These are phyloP conservation scores for Biscutella auriculata DNA, from an alignment of 441 rosid genomes.

Conservation along the genomic window DNA sequence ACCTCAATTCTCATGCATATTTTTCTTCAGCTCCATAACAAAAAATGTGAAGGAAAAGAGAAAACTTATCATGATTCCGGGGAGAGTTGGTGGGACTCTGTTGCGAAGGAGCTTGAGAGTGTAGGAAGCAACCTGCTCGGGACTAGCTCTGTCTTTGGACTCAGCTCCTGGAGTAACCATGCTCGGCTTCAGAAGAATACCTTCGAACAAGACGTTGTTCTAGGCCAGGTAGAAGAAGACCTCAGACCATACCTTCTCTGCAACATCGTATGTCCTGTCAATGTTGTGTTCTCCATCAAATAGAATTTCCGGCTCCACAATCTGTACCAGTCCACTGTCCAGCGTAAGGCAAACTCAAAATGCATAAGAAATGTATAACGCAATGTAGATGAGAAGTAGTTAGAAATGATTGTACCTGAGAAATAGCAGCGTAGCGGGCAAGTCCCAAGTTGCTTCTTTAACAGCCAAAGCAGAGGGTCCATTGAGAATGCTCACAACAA, in stretches of 20 bases:
- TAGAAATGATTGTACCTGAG: conserved; percentile 38
- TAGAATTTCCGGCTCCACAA: conserved; percentile 91
- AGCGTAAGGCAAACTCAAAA: conserved; percentile 17
- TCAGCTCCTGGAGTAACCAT: conserved; percentile 98
- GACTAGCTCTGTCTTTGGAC: conserved; percentile 65
- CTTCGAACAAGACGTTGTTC: conserved; percentile 80
- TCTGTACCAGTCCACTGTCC: conserved; percentile 90
- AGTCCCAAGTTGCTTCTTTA: conserved; percentile 98
- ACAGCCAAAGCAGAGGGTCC: conserved; percentile 90
- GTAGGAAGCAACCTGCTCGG: conserved; percentile 68
- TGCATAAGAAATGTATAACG: neutral
- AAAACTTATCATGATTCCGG: conserved; percentile 75
- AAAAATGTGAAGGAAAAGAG: neutral
- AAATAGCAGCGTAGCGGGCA: conserved; percentile 86
- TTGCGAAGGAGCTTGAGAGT: conserved; percentile 73
- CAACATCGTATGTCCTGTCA: conserved; percentile 80
- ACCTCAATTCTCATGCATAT: too few species aligned
- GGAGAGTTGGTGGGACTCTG: conserved; percentile 78
- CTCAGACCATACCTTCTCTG: conserved; percentile 84
- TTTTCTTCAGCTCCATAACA: neutral
- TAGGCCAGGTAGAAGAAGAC: conserved; percentile 88
- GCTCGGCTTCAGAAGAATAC: conserved; percentile 79
- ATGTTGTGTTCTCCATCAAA: conserved; percentile 83
- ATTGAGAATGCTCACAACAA: conserved; percentile 91
- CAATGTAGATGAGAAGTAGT: neutral